These are phyloP conservation scores for Phytophthora podocarpi DNA, from an alignment of 352 stramenopile genomes.

Conservation along the genomic window DNA sequence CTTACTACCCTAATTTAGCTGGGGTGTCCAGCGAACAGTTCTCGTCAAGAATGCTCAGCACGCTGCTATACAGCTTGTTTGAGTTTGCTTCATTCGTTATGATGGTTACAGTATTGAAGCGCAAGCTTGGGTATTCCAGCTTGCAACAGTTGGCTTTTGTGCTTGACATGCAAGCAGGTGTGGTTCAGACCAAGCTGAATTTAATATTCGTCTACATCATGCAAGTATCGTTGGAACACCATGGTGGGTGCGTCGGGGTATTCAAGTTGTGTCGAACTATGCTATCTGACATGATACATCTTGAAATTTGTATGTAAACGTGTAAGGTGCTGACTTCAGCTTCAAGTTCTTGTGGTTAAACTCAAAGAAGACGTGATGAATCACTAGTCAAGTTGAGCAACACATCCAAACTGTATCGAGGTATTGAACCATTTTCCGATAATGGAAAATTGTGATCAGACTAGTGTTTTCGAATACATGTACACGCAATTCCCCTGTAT, in stretches of 20 bases:
- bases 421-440: too few species aligned
- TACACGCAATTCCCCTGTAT: too few species aligned
- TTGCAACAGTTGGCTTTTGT: slow-evolving; percentile 43
- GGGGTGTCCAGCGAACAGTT: slow-evolving; percentile 7
- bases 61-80: slow-evolving; percentile 21
- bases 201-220: slow-evolving; percentile 44
- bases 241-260: slow-evolving; percentile 6
- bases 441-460: too few species aligned
- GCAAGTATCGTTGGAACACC: slow-evolving; percentile 34
- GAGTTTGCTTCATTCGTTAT: slow-evolving; percentile 21
- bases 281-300: too few species aligned
- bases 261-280: too few species aligned
- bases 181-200: slow-evolving; percentile 38
- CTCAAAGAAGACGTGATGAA: too few species aligned
- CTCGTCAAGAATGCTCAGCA: slow-evolving; percentile 5
- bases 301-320: too few species aligned
- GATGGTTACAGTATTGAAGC: slow-evolving; percentile 17
- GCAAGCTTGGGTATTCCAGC: slow-evolving; percentile 23
- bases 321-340: slow-evolving; percentile 29
- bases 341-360: too few species aligned
- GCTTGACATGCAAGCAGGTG: slow-evolving; percentile 21
- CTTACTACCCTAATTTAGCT: slow-evolving; percentile 22
- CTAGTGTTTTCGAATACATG: too few species aligned
- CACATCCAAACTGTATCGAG: too few species aligned
- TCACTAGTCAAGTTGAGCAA: too few species aligned